Evolutionary conservation across 345 rosid genomes (phyloP), one percentile per base, ranked within the genome.

Genomic region (Pugionium dolabratum): DNA sequence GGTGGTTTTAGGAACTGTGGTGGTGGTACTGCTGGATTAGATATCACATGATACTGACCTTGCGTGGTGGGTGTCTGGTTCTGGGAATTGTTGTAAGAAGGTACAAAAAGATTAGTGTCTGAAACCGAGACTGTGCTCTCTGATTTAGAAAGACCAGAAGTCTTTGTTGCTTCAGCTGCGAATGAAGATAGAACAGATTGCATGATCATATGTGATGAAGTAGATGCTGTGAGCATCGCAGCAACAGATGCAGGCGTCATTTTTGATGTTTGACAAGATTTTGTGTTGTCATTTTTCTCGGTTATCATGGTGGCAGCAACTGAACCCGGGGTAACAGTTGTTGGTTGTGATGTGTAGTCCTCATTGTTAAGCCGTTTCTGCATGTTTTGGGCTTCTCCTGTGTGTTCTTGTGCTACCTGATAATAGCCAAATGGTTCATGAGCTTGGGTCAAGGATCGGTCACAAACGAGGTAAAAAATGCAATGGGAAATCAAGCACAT

Each of bases 161-260:
- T 86, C 74, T 84, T 83, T 27, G 97, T 96, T 69, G 88, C 91
- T 81, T 90, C 87, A 4, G 97, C 99, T 8, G 99, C 97, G 61
- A 94, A 88, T 25, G 97, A 75, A 9, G 96, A 94, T 31, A 94
- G 83, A 61, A 88, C 93, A 29, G 95, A 86, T 31, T 83, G 95
- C 99, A 88, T 90, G 53, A 94, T 94, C 84, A 94, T 66, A 50
- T 88, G 95, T 33, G 99, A 90, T 37, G 96, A 90, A 76, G 83
- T 85, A 1, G 97, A 94, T 34, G 99, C 97, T 36, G 96, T 95
- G 71, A 94, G 95, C 90, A 90, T 92, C 0, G 97, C 99, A 70
- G 97, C 99, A 70, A 94, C 83, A 55, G 86, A 83, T 47, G 99
- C 96, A 66, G 97, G 85, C 0, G 86, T 86, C 76, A 76, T 83